Evolutionary conservation across 345 rosid genomes (phyloP), one percentile per base, ranked within the genome.

Genomic region (Pistacia atlantica): DNA sequence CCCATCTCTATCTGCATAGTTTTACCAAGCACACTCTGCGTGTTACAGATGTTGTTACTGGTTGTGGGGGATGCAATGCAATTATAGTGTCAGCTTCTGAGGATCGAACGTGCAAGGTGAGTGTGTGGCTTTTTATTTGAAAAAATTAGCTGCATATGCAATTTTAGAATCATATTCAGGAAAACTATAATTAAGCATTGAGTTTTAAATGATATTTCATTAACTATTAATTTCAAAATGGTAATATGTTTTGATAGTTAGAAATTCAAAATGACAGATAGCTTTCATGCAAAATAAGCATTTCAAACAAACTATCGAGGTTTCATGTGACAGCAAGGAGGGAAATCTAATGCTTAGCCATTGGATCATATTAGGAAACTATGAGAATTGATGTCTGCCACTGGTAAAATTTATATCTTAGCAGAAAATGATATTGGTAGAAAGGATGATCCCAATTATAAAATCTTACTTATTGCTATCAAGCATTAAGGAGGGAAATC

Each of bases 81-180:
- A 68, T 86, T 76, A 82, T 92, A 18, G 82, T 92, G 66, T 88
- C 99, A 28, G 90, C 99, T 76, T 95, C 99, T 6, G 92, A 87
- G 82, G 98, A 92, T 74, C 77, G 89, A 71, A 92, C 93, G 2
- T 95, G 98, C 83, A 95, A 95, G 93, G 99, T 86, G 65, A 65
- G 83, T 56, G 10, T 51, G 9, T n/a, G 55, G 49, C 52, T 65
- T 74, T 55, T 56, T 35, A 37, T 45, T 66, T 60, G 10, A 25
- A n/a, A 12, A 64, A 49, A 8, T 59, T 18, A 17, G 11, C 8
- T 59, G 11, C 51, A 38, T 20, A 11, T 57, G 75, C 56, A 25
- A 13, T 59, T 0, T 42, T 13, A 49, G 33, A 49, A 49, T 49
- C 0, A 2, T 9, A 9, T 49, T 49, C 54, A 49, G 54, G 54